Conservation (phyloP, 306 rosid species). For the Sicyos baderoa region DNA sequence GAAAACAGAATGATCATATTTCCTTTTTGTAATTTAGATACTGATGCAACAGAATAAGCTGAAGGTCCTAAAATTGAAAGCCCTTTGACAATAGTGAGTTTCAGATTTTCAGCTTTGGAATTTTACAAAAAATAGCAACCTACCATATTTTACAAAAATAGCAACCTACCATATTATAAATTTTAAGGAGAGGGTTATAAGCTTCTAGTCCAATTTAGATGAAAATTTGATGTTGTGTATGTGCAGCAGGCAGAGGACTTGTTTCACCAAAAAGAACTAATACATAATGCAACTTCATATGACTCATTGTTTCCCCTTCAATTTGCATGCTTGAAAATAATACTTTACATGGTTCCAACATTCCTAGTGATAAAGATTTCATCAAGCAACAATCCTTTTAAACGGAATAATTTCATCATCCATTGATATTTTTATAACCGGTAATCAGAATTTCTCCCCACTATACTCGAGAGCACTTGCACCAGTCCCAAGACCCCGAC, state of each 20-base stretch:
- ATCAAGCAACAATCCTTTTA: not conserved
- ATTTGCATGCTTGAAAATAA: no score
- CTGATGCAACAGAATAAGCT: not conserved
- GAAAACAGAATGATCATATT: not conserved
- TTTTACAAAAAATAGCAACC: no score
- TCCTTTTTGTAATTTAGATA: not conserved
- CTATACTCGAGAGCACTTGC: no score
- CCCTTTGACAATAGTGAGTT: not conserved
- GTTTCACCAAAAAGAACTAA: not conserved
- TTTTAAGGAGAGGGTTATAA: no score
- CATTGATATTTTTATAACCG: not conserved
- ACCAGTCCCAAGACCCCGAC: no score
- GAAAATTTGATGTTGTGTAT: not conserved
- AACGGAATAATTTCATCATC: not conserved
- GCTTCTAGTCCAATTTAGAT: not conserved
- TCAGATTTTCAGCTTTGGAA: not conserved
- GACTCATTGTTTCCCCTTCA: no score
- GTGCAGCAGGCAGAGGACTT: not conserved
- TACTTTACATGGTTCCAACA: not conserved
- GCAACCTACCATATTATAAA: no score
- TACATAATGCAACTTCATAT: conserved; percentile 3
- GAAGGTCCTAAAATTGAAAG: not conserved
- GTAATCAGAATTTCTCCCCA: no score
- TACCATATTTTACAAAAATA: no score
- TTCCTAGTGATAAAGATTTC: not conserved